Evolutionary conservation across 495 filamentous ascomycete species (phyloP).

Genomic region (Xylaria palmicola): DNA sequence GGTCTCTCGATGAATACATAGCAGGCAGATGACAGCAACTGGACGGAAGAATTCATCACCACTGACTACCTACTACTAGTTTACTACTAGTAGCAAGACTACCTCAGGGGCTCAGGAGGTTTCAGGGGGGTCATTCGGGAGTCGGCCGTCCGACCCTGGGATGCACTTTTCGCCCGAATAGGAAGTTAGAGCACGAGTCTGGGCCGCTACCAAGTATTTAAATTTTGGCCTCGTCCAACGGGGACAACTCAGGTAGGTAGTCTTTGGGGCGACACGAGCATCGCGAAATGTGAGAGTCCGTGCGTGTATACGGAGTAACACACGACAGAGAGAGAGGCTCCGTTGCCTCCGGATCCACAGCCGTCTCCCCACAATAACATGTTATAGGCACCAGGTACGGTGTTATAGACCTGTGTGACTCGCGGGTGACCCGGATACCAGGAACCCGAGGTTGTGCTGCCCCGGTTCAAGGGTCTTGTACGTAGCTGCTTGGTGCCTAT

Average conservation of each 20-base stretch:
- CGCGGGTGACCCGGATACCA: neutral
- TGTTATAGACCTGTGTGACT: neutral
- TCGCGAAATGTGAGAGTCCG: neutral
- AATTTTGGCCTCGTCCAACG: too few species aligned
- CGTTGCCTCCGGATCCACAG: neutral
- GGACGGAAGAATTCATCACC: too few species aligned
- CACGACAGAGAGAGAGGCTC: neutral
- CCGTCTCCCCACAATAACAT: neutral
- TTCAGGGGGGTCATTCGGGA: neutral
- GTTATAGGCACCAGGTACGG: neutral
- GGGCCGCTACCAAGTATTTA: too few species aligned
- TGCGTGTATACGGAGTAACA: neutral
- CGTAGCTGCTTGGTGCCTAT: neutral
- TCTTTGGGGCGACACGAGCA: neutral
- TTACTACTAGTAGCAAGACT: neutral
- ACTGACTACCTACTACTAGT: neutral
- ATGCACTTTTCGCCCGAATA: too few species aligned
- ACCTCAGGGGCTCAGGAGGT: constrained; percentile 7
- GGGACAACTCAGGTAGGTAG: too few species aligned
- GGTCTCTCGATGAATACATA: too few species aligned
- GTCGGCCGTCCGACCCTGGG: too few species aligned
- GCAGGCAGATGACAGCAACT: too few species aligned
- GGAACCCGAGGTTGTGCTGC: neutral
- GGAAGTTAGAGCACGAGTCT: too few species aligned
- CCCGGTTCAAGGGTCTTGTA: neutral